phyloP scores from a whole-genome alignment of 495 filamentous ascomycete genomes.

The Darksidea phi region DNA sequence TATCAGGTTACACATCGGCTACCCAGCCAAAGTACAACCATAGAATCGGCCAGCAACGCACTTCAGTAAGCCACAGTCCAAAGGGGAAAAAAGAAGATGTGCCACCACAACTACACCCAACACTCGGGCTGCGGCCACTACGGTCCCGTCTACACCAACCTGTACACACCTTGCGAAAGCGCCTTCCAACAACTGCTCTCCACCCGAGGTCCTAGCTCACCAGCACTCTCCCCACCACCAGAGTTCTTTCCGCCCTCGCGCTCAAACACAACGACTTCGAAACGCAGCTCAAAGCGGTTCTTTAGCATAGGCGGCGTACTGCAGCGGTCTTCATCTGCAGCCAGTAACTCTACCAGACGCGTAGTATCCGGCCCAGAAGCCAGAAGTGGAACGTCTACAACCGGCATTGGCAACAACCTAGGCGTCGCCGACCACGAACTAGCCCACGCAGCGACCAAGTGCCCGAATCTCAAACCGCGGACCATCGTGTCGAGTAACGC shows the following conservation, averaged over 20 bases:
- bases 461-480: neutral
- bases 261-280: slow-evolving; percentile 1
- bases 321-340: neutral
- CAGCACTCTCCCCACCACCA: neutral
- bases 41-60: neutral
- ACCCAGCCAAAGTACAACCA: neutral
- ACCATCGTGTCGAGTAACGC: neutral
- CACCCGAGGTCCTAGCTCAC: neutral
- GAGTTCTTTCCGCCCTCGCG: neutral
- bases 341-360: neutral
- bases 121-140: slow-evolving; percentile 25
- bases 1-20: no score
- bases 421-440: slow-evolving; percentile 6
- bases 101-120: slow-evolving; percentile 21
- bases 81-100: slow-evolving; percentile 17
- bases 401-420: neutral
- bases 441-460: no score
- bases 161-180: slow-evolving; percentile 15
- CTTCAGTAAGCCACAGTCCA: no score
- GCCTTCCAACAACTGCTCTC: slow-evolving; percentile 2
- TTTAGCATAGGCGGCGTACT: neutral
- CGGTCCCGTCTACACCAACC: neutral
- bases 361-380: no score
- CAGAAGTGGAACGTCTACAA: neutral
- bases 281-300: neutral